phyloP scores from a whole-genome alignment of 148 eudicot genomes.

The Chenopodium quinoa region DNA sequence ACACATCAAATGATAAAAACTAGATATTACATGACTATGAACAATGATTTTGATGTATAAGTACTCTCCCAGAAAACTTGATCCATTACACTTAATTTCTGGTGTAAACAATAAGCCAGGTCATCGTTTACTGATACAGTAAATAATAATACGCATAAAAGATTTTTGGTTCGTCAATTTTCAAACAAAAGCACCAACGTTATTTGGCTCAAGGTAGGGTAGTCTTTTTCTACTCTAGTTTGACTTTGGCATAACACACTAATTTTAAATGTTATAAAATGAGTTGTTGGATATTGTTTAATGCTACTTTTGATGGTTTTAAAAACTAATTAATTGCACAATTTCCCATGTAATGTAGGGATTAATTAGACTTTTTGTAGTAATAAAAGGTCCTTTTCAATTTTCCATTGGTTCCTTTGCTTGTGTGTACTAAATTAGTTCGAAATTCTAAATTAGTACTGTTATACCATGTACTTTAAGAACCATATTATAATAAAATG shows the following conservation, averaged over 20 bases:
- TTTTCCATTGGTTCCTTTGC: background rate
- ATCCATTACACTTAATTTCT: background rate
- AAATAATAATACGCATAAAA: background rate
- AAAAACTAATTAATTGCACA: background rate
- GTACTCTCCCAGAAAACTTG: background rate
- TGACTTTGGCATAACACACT: slow-evolving; percentile 28
- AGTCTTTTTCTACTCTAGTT: slow-evolving; percentile 28
- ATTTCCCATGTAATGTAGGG: slow-evolving; percentile 4
- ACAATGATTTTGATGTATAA: too few relatives aligned
- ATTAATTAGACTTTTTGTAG: slow-evolving; percentile 1
- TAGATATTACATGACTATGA: too few relatives aligned
- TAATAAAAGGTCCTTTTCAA: too few relatives aligned
- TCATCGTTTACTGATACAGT: background rate
- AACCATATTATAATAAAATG: too few relatives aligned
- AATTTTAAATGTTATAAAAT: background rate
- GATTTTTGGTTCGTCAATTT: slow-evolving; percentile 17
- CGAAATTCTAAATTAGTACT: background rate
- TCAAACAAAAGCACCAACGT: slow-evolving; percentile 14
- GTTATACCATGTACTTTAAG: too few relatives aligned
- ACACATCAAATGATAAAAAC: too few relatives aligned
- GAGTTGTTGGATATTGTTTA: background rate
- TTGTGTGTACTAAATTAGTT: background rate
- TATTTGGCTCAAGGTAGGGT: slow-evolving; percentile 18
- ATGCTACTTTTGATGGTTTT: background rate
- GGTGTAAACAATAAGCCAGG: background rate